Evolutionary conservation across 2,329 filamentous ascomycete genomes (phyloP).

Genomic region (Aspergillus costaricaensis): DNA sequence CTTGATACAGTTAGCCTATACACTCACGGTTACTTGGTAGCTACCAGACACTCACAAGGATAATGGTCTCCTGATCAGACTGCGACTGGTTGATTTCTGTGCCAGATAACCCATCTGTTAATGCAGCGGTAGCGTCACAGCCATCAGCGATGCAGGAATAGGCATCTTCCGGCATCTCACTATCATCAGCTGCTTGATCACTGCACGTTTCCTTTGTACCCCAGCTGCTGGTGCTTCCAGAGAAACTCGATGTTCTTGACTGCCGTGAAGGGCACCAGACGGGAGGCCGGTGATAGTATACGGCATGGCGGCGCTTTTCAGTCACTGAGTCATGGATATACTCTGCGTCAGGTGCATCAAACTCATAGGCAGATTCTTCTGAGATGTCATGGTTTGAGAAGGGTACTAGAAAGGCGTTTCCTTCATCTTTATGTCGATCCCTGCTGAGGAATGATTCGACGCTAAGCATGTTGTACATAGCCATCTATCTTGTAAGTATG

Average conservation of each 20-base stretch:
- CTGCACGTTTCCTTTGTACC: neutral
- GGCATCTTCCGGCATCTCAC: neutral
- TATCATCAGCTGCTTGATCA: neutral
- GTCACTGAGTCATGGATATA: conserved; percentile 25
- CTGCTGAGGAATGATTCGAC: neutral
- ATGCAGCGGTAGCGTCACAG: conserved; percentile 6
- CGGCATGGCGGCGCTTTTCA: conserved; percentile 31
- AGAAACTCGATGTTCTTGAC: neutral
- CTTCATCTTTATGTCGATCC: neutral
- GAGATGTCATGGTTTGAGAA: neutral
- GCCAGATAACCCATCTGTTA: neutral
- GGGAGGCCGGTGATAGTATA: conserved; percentile 36
- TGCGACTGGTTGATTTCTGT: conserved; percentile 8
- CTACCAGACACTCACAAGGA: conserved; percentile 13
- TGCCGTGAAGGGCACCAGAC: conserved; percentile 26
- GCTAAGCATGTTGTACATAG: conserved; percentile 2
- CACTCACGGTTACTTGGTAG: neutral
- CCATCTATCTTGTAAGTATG: neutral
- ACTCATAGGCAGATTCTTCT: neutral
- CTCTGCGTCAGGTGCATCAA: conserved; percentile 11
- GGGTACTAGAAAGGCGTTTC: neutral
- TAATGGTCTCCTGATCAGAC: conserved; percentile 13
- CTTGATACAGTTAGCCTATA: neutral
- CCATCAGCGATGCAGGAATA: conserved; percentile 4
- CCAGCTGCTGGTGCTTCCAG: neutral